Evolutionary conservation across 1,139 yeast genomes (phyloP), one percentile per base, ranked within the genome.

Genomic region (Pichia sp.): DNA sequence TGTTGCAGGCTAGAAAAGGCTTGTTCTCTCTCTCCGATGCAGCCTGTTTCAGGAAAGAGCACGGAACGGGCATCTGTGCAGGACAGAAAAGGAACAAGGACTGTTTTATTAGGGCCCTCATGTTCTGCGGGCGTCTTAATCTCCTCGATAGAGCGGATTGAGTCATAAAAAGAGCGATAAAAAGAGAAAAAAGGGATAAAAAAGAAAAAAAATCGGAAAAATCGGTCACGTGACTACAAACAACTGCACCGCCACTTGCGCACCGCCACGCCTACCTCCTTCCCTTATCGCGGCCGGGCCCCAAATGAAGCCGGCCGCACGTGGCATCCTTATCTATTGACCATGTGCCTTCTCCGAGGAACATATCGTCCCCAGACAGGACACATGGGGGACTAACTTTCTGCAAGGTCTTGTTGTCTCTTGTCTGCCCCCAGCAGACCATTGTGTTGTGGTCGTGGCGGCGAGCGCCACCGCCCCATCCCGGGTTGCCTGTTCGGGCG

Each of bases 341-440:
- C 40, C 40, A 36, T 36, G 40, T 36, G 40, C 24, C 24, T 20
- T 3, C 24, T 20, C 24, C 24, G 24, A 20, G 24, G 24, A 20
- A 20, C 24, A 20, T 20, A 20, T 20, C 24, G 24, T 20, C 24
- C 16, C 40, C 3, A 3, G 24, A 20, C 40, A 14, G 40, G 7
- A 36, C 45, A 42, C 45, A 42, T 42, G 45, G 45, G 45, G 45
- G 45, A 42, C 45, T 42, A 42, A 20, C 3, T 20, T 20, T 20
- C 24, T 20, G 24, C 24, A 20, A 20, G 24, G 2, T 20, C 24
- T 20, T 20, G 24, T 20, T 20, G 24, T 20, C 24, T 20, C 24
- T 20, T 10, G 4, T 12, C 7, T 16, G 3, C 24, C 43, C 2
- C 17, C 9, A n/a, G 17, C 24, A 20, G 24, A 20, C 24, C 24